phyloP scores from a whole-genome alignment of 2,329 filamentous ascomycete species.

The Monilinia vaccinii-corymbosi region DNA sequence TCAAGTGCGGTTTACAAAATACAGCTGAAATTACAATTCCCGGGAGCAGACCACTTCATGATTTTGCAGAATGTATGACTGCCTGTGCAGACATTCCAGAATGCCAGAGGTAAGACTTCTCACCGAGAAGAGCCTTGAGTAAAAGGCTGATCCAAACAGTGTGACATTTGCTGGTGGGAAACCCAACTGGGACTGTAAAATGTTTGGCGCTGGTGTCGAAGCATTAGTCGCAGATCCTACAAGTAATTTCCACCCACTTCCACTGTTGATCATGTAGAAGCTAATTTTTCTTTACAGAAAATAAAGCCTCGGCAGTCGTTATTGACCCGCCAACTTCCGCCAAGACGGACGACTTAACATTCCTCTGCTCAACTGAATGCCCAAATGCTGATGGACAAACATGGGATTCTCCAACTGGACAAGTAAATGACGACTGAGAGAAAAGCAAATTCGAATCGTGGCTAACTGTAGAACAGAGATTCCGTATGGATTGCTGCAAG shows the following conservation, averaged over 20 bases:
- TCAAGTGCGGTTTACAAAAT: background rate
- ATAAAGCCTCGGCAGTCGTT: background rate
- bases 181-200: background rate
- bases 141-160: background rate
- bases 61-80: slow-evolving; percentile 2
- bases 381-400: slow-evolving; percentile 5
- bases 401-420: background rate
- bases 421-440: background rate
- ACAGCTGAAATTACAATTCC: background rate
- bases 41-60: slow-evolving; percentile 3
- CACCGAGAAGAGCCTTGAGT: background rate
- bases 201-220: background rate
- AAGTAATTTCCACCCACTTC: background rate
- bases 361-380: background rate
- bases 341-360: background rate
- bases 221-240: background rate
- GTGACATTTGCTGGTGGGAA: background rate
- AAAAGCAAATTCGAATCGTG: background rate
- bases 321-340: background rate
- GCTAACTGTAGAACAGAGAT: background rate
- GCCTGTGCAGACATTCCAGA: slow-evolving; percentile 1
- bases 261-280: background rate
- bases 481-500: background rate
- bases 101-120: background rate
- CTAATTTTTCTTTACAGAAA: background rate